Evolutionary conservation across 768 basidiomycete species (phyloP).

Genomic region (Cystoderma amianthinum): DNA sequence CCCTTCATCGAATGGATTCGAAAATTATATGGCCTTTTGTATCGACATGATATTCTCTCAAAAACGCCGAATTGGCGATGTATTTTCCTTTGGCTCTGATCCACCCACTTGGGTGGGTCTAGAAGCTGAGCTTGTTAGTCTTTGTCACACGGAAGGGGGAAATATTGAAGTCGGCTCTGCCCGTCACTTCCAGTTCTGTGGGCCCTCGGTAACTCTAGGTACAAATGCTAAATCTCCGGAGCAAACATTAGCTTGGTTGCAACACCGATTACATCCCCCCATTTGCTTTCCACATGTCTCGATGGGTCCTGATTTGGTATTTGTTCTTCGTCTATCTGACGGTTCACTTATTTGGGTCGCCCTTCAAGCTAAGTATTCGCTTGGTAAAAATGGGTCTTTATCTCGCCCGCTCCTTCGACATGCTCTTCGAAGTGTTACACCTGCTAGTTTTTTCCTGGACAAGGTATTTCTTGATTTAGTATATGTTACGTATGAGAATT

Average conservation of each 20-base stretch:
- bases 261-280: conserved; percentile 19
- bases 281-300: conserved; percentile 32
- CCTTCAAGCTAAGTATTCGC: conserved; percentile 31
- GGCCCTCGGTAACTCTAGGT: conserved; percentile 30
- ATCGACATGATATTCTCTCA: conserved; percentile 29
- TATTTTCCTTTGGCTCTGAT: conserved; percentile 26
- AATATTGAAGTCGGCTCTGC: conserved; percentile 20
- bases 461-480: conserved; percentile 20
- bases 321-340: conserved; percentile 27
- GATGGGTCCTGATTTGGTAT: conserved; percentile 38
- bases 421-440: conserved; percentile 36
- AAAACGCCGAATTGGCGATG: conserved; percentile 20
- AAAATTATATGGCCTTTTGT: conserved; percentile 36
- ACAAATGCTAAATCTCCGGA: conserved; percentile 26
- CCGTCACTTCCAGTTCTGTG: conserved; percentile 17
- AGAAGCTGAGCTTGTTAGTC: conserved; percentile 27
- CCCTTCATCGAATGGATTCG: conserved; percentile 32
- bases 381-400: conserved; percentile 22
- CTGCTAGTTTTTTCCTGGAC: conserved; percentile 29
- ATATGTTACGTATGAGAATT: not conserved
- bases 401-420: conserved; percentile 21
- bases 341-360: conserved; percentile 32
- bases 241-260: conserved; percentile 26
- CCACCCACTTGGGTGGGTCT: conserved; percentile 28
- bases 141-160: conserved; percentile 17